Percentiles rank a stretch among this genome's conserved stretches.
These are phyloP conservation scores for Talaromyces wortmannii DNA, from an alignment of 495 filamentous ascomycete genomes.

Conservation along the genomic window DNA sequence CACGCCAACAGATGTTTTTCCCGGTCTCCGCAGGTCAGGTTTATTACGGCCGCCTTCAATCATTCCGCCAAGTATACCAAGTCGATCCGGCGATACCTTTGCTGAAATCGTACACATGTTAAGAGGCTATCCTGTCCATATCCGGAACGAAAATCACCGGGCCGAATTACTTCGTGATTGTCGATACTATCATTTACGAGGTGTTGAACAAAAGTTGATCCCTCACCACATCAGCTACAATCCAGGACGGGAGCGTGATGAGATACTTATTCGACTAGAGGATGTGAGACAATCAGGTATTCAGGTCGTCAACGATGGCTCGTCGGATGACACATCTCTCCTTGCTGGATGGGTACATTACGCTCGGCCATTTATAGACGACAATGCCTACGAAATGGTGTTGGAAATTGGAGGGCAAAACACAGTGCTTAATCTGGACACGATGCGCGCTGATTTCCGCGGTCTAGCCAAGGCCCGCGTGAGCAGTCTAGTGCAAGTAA, in stretches of 20 bases:
- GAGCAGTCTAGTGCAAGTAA: constrained; percentile 65
- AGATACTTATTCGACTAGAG: constrained; percentile 77
- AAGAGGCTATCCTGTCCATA: constrained; percentile 78
- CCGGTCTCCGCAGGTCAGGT: constrained; percentile 69
- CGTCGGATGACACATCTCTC: constrained; percentile 9
- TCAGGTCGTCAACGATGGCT: constrained; percentile 46
- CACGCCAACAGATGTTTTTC: constrained; percentile 72
- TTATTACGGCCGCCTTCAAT: constrained; percentile 90
- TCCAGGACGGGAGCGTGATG: constrained; percentile 52
- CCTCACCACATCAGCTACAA: constrained; percentile 74
- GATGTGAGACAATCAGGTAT: constrained; percentile 84
- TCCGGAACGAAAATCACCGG: constrained; percentile 73
- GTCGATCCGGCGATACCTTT: constrained; percentile 73
- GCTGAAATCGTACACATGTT: constrained; percentile 77
- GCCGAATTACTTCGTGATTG: constrained; percentile 76
- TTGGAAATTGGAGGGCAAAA: constrained; percentile 69
- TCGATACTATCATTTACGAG: constrained; percentile 88
- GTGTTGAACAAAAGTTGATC: constrained; percentile 82
- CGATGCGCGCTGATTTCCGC: constrained; percentile 63
- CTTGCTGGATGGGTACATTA: constrained; percentile 64
- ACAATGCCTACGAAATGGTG: constrained; percentile 63
- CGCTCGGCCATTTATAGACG: constrained; percentile 75
- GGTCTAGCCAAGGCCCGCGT: constrained; percentile 61
- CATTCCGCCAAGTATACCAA: constrained; percentile 71
- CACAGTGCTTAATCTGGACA: constrained; percentile 52